A percentile compares a stretch with the other conserved stretches of the same genome.
phyloP scores from a whole-genome alignment of 1,139 yeast genomes.

The Blastobotrys arbuscula region DNA sequence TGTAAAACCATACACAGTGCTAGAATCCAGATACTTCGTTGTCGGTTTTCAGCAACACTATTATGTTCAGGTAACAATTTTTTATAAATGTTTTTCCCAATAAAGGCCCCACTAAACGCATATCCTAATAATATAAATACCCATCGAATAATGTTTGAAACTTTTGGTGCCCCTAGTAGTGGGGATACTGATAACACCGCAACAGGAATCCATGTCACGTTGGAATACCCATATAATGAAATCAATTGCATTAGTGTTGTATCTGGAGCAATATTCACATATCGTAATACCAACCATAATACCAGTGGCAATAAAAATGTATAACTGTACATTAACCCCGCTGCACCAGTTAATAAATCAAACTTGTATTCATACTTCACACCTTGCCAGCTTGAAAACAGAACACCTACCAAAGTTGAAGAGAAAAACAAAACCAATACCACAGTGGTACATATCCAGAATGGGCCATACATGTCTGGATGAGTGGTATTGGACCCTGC shows the following conservation, averaged over 20 bases:
- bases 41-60: slow-evolving; percentile 25
- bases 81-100: slow-evolving; percentile 33
- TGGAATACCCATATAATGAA: slow-evolving; percentile 75
- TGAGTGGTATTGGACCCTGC: slow-evolving; percentile 32
- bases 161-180: slow-evolving; percentile 32
- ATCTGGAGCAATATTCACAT: slow-evolving; percentile 34
- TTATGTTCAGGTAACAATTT: slow-evolving; percentile 20
- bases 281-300: slow-evolving; percentile 46
- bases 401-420: slow-evolving; percentile 55
- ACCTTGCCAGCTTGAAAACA: slow-evolving; percentile 39
- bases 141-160: slow-evolving; percentile 37
- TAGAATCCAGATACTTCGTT: slow-evolving; percentile 31
- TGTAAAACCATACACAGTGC: slow-evolving; percentile 33
- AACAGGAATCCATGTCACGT: slow-evolving; percentile 73
- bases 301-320: slow-evolving; percentile 55
- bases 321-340: slow-evolving; percentile 66
- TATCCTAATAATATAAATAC: slow-evolving; percentile 35
- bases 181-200: slow-evolving; percentile 50
- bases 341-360: slow-evolving; percentile 58
- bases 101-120: slow-evolving; percentile 34
- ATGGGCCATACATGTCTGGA: slow-evolving; percentile 71
- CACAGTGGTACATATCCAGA: slow-evolving; percentile 80
- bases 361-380: slow-evolving; percentile 53
- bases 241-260: slow-evolving; percentile 39
- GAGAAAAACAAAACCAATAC: slow-evolving; percentile 68